Conservation (phyloP, 2,329 filamentous ascomycete species). For the Apiospora arundinis region DNA sequence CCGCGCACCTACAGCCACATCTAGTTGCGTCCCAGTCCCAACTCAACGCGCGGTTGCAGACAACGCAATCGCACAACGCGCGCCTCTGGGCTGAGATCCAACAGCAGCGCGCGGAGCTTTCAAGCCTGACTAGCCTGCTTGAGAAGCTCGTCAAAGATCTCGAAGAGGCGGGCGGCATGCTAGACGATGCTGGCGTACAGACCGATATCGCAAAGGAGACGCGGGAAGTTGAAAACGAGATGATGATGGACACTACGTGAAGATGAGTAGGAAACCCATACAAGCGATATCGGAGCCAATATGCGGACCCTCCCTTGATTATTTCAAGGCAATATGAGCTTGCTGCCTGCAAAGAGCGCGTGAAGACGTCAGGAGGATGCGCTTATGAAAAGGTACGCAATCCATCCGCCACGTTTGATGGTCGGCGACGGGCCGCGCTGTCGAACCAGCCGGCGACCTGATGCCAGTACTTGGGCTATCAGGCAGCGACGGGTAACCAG, state of each 20-base stretch:
- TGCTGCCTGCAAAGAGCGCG: background rate
- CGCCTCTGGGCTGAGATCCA: constrained; percentile 57
- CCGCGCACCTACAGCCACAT: constrained; percentile 61
- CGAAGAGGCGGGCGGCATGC: constrained; percentile 55
- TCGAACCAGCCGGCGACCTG: background rate
- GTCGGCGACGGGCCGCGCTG: background rate
- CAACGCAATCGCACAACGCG: constrained; percentile 63
- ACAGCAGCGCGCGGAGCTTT: constrained; percentile 62
- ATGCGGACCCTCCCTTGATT: background rate
- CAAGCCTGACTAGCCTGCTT: constrained; percentile 54
- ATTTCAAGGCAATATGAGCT: background rate
- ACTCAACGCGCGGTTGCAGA: constrained; percentile 63
- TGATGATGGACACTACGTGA: constrained; percentile 32
- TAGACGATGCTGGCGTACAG: constrained; percentile 48
- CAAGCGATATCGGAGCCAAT: background rate
- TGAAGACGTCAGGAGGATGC: background rate
- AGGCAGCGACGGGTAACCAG: background rate
- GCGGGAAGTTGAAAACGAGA: constrained; percentile 50
- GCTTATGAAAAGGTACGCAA: background rate
- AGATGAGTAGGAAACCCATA: background rate
- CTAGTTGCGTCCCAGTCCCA: constrained; percentile 59
- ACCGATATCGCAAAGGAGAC: constrained; percentile 58
- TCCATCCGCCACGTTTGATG: background rate
- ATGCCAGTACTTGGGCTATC: background rate
- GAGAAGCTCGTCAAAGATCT: constrained; percentile 62